Evolutionary conservation across 2,329 filamentous ascomycete species (phyloP).

Genomic region (Aspergillus hortae): DNA sequence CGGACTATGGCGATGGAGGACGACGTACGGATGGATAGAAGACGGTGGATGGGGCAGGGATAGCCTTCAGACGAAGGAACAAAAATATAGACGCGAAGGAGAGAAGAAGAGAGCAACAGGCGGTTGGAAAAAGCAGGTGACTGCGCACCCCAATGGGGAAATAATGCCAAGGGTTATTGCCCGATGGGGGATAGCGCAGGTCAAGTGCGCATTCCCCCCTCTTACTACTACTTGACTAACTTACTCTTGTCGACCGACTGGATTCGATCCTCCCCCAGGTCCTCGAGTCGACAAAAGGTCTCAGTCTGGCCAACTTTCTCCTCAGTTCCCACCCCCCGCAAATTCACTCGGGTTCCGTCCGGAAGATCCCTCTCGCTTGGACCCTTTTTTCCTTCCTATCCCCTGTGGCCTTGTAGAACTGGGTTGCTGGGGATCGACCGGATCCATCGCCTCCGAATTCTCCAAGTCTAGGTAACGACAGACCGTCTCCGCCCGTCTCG

Average conservation of each 20-base stretch:
- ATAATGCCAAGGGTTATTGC: conserved; percentile 23
- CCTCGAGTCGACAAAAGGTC: conserved; percentile 5
- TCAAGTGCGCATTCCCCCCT: conserved; percentile 24
- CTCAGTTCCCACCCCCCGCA: background rate
- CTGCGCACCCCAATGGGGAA: background rate
- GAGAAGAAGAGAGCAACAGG: background rate
- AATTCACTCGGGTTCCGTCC: background rate
- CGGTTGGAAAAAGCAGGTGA: background rate
- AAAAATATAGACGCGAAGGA: background rate
- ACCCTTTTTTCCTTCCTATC: conserved; percentile 3
- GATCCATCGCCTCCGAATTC: conserved; percentile 27
- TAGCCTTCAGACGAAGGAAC: background rate
- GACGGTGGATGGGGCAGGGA: background rate
- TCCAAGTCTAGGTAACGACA: conserved; percentile 23
- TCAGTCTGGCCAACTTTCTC: conserved; percentile 6
- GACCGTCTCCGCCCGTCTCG: conserved; percentile 20
- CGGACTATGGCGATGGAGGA: background rate
- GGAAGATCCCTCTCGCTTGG: background rate
- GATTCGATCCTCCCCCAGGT: conserved; percentile 20
- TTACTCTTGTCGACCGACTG: conserved; percentile 11
- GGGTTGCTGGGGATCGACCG: conserved; percentile 20
- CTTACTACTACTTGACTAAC: conserved; percentile 16
- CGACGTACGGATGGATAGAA: background rate
- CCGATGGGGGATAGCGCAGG: conserved; percentile 20
- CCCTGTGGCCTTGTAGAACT: conserved; percentile 19